Base-by-base conservation (phyloP, 371 early-diverging fungal genomes). In the Rhizomucor miehei region DNA sequence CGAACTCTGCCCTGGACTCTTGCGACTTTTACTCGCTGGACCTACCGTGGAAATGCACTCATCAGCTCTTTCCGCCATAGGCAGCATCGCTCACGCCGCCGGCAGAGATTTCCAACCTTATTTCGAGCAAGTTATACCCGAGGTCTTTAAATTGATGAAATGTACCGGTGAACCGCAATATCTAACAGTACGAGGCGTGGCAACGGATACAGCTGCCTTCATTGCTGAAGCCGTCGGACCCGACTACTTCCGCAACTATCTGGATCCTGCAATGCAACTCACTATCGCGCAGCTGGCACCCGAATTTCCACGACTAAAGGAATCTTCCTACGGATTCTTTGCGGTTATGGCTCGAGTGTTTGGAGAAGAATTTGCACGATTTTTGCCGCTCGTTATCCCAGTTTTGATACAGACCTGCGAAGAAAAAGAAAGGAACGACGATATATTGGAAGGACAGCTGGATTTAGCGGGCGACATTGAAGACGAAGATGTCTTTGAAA, bases 171-270 rank as follows among this genome's bases (percentile, higher is more conserved):
- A 83, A 35, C 90, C 90, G n/a, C 62, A 87, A 25, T 73, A 88
- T 16, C 71, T 93, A 39, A 29, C 29, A 3, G 29, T 29, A 29
- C 91, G 94, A 46, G 91, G 92, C 40, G 87, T 91, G 6, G 91
- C 96, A 4, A 91, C 89, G 0, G 94, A 95, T 59, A 80, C 94
- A 20, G 84, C 89, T 48, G 91, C 88, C 51, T 85, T 91, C 6
- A 81, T 95, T 61, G 94, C 93, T 16, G 88, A 87, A 53, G 92
- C 94, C 11, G 90, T 91, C 17, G 95, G 95, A 51, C 83, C 85
- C 43, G 92, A 90, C 0, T 71, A 79, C 16, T 93, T 92, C 79
- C 70, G 80, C 25, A 93, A 94, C 21, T 82, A 88, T 55, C 64
- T 90, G 50, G 75, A 85, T 20, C 83, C 82, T 19, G 61, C 85